Percentiles rank a stretch among this genome's conserved stretches.
Evolutionary conservation across 108 stramenopile genomes (phyloP).

Genomic region (Ochromonas danica): DNA sequence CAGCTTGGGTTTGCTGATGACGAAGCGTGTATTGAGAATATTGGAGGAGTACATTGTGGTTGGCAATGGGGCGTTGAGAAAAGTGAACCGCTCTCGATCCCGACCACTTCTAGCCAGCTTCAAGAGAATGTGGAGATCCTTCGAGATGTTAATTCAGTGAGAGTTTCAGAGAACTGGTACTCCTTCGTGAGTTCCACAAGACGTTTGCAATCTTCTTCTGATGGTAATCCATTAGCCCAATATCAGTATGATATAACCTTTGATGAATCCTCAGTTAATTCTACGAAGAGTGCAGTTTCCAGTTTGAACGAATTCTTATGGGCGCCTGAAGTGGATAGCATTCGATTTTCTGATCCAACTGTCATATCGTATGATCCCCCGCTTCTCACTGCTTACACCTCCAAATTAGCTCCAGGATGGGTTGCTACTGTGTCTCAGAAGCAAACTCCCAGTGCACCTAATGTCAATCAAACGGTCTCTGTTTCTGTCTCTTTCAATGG

Average conservation of each 20-base stretch:
- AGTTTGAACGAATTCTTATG: slow-evolving; percentile 2
- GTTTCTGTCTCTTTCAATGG: slow-evolving; percentile 66
- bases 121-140: neutral
- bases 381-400: neutral
- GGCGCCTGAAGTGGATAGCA: neutral
- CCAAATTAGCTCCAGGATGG: neutral
- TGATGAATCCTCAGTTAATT: slow-evolving; percentile 11
- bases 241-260: slow-evolving; percentile 12
- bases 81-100: neutral
- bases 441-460: neutral
- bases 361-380: neutral
- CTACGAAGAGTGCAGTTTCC: neutral
- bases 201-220: no score
- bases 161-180: no score
- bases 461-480: slow-evolving; percentile 39
- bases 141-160: slow-evolving; percentile 7
- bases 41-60: slow-evolving; percentile 10
- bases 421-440: neutral
- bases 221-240: neutral
- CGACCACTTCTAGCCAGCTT: neutral
- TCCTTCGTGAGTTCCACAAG: no score
- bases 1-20: no score
- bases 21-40: slow-evolving; percentile 5
- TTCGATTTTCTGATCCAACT: neutral
- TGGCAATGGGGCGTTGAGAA: neutral